Conservation (phyloP, 805 yeast species). For the Teunomyces atbi region DNA sequence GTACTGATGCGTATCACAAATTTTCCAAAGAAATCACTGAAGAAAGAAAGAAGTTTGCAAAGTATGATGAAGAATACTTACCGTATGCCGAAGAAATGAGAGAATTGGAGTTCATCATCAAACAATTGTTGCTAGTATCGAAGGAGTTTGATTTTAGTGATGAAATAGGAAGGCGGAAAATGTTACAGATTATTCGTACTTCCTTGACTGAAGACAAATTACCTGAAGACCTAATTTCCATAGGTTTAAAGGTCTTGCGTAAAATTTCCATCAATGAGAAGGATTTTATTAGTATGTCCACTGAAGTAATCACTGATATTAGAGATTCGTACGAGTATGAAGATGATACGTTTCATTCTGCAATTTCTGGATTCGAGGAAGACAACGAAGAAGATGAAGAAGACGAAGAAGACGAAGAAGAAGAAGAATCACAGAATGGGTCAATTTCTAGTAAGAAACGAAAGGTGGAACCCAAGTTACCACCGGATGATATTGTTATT, state of each 20-base stretch:
- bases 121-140: constrained; percentile 68
- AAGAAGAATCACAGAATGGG: constrained; percentile 21
- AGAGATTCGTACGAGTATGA: constrained; percentile 61
- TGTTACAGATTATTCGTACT: constrained; percentile 50
- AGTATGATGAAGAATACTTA: constrained; percentile 21
- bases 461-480: constrained; percentile 38
- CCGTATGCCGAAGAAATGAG: constrained; percentile 44
- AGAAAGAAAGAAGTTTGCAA: constrained; percentile 8
- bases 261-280: constrained; percentile 74
- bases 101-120: constrained; percentile 70
- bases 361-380: constrained; percentile 20
- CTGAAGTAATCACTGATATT: constrained; percentile 84
- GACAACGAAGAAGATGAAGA: constrained; percentile 20
- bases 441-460: constrained; percentile 20
- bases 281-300: constrained; percentile 79
- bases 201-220: constrained; percentile 58
- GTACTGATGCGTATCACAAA: constrained; percentile 9
- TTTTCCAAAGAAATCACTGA: constrained; percentile 10
- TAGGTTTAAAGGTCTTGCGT: constrained; percentile 62
- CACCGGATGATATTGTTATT: constrained; percentile 48
- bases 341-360: constrained; percentile 26
- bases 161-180: constrained; percentile 82
- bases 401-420: constrained; percentile 23
- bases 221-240: constrained; percentile 51
- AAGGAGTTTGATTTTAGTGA: constrained; percentile 81